Evolutionary conservation across 2,329 filamentous ascomycete genomes (phyloP).

Genomic region (Sporothrix protearum): DNA sequence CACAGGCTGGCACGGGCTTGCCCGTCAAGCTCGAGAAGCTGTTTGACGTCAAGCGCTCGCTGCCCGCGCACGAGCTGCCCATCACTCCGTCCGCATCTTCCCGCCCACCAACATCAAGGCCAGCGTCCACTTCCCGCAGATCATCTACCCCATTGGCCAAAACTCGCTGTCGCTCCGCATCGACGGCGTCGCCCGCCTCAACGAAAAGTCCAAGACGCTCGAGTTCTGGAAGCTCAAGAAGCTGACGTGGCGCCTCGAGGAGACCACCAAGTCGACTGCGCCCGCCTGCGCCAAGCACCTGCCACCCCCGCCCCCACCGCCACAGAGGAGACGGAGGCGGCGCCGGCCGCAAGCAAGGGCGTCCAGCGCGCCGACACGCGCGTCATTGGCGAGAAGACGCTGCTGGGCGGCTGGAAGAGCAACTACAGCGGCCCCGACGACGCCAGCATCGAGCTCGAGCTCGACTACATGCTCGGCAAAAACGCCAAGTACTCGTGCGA

Average conservation of each 20-base stretch:
- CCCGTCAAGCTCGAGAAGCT: slow-evolving; percentile 61
- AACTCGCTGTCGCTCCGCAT: slow-evolving; percentile 78
- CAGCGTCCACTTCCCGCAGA: slow-evolving; percentile 73
- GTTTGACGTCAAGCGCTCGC: slow-evolving; percentile 73
- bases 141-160: slow-evolving; percentile 80
- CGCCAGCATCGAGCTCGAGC: slow-evolving; percentile 70
- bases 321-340: no score
- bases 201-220: slow-evolving; percentile 66
- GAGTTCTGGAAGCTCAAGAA: slow-evolving; percentile 85
- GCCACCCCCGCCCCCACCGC: no score
- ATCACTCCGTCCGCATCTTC: slow-evolving; percentile 90
- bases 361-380: slow-evolving; percentile 70
- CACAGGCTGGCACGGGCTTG: slow-evolving; percentile 50
- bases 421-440: slow-evolving; percentile 48
- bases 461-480: slow-evolving; percentile 66
- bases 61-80: slow-evolving; percentile 68
- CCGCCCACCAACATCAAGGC: slow-evolving; percentile 92
- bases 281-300: slow-evolving; percentile 75
- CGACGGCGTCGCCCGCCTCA: slow-evolving; percentile 74
- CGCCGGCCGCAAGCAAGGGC: slow-evolving; percentile 52
- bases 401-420: slow-evolving; percentile 88
- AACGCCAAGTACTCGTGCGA: slow-evolving; percentile 70
- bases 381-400: slow-evolving; percentile 73
- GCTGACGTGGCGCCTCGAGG: slow-evolving; percentile 88
- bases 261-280: slow-evolving; percentile 74